Evolutionary conservation across 371 early-diverging fungal species (phyloP), one percentile per base, ranked within the genome.

Genomic region (Sporodiniella umbellata): DNA sequence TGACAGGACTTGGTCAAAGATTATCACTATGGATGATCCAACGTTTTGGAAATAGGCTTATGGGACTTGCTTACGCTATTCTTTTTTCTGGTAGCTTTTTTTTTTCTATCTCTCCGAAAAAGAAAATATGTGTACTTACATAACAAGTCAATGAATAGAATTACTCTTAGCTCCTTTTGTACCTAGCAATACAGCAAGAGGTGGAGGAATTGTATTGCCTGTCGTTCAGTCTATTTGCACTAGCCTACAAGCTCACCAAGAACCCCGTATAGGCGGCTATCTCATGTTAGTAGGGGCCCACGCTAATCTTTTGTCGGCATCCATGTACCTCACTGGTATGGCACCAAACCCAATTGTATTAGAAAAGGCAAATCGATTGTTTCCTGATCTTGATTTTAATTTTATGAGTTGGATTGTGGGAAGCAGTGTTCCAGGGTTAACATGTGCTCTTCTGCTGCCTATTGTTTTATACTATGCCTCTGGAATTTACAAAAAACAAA

Each of bases 151-250:
- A 19, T 40, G 2, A 19, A 19, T 70, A 58, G 87, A 87, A 58
- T 45, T 87, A 15, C 37, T 74, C 12, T 48, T 88, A 26, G 86
- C 83, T 3, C 84, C 88, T 0, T 84, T 88, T 57, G 83, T 88
- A 18, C 88, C 88, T 3, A 81, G 82, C 24, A 88, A 88, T 53
- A 81, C 83, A 0, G 88, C 88, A n/a, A 75, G 88, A 38, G 87
- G 87, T 17, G 88, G 88, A 10, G 85, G 88, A 15, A 84, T 88
- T 26, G 64, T 88, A 1, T 73, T 76, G 25, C 88, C 88, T 8
- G 78, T 88, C 0, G 85, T 86, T 8, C 68, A 73, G 18, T 83
- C 88, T 0, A 76, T 87, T 33, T 79, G 80, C 17, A 54, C 60
- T 0, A 70, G 80, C 14, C 57, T 86, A 3, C 2, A 65, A 64